Percentiles rank a stretch among this genome's conserved stretches.
Evolutionary conservation across 352 stramenopile species (phyloP).

Genomic region (Phytophthora uliginosa): DNA sequence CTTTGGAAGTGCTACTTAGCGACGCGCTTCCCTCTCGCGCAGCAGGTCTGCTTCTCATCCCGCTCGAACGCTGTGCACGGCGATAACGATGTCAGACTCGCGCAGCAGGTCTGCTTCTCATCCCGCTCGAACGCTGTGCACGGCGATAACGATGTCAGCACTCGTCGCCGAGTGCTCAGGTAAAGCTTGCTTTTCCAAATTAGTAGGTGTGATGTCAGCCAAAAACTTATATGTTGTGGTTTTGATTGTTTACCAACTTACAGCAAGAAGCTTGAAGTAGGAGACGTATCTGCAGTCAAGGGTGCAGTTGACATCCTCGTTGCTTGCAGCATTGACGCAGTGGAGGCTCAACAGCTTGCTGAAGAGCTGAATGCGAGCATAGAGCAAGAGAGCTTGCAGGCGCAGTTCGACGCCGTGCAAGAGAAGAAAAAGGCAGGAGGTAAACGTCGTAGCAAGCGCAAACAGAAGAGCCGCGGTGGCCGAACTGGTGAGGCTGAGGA

Average conservation of each 20-base stretch:
- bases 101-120: constrained; percentile 80
- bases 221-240: not conserved
- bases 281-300: constrained; percentile 70
- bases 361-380: constrained; percentile 67
- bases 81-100: no score
- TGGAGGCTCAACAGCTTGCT: constrained; percentile 64
- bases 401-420: constrained; percentile 37
- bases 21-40: constrained; percentile 70
- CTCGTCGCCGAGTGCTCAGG: constrained; percentile 76
- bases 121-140: constrained; percentile 81
- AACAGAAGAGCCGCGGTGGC: constrained; percentile 64
- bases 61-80: constrained; percentile 78
- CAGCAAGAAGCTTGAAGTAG: constrained; percentile 85
- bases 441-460: constrained; percentile 62
- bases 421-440: constrained; percentile 51
- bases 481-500: constrained; percentile 19
- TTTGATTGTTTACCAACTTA: not conserved
- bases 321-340: constrained; percentile 67
- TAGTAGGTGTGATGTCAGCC: not conserved
- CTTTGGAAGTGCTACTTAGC: constrained; percentile 77
- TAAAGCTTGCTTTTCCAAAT: constrained; percentile 12
- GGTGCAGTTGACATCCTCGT: constrained; percentile 76
- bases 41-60: constrained; percentile 84
- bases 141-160: constrained; percentile 72
- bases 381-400: constrained; percentile 47